phyloP scores from a whole-genome alignment of 2,329 filamentous ascomycete genomes.

The Neopestalotiopsis rosae region DNA sequence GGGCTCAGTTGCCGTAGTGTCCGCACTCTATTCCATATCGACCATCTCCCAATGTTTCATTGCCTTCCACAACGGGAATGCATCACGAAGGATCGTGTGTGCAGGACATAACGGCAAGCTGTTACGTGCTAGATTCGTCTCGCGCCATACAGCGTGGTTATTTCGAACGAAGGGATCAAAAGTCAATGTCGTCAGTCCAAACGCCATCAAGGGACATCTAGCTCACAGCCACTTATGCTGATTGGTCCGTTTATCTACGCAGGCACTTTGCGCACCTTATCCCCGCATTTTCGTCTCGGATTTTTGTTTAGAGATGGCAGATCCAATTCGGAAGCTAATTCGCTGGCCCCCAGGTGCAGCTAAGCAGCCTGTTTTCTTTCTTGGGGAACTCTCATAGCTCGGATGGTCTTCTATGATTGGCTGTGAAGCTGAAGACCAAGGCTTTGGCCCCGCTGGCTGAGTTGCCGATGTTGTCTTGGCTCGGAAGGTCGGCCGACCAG shows the following conservation, averaged over 20 bases:
- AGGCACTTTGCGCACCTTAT: background rate
- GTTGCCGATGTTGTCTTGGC: background rate
- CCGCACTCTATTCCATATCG: background rate
- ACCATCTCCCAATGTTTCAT: background rate
- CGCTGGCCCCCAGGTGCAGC: background rate
- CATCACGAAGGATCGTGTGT: conserved; percentile 1
- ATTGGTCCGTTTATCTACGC: background rate
- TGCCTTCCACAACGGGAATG: background rate
- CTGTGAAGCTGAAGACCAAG: background rate
- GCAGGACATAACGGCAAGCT: background rate
- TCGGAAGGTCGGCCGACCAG: background rate
- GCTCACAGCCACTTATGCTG: background rate
- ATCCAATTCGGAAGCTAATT: background rate
- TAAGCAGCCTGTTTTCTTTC: background rate
- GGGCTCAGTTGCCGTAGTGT: background rate
- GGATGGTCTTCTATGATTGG: background rate
- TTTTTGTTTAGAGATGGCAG: background rate
- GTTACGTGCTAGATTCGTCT: conserved; percentile 2
- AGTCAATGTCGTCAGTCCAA: conserved; percentile 14
- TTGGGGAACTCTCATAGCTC: background rate
- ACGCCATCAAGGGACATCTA: background rate
- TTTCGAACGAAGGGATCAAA: background rate
- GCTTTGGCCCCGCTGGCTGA: background rate
- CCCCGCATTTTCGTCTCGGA: background rate
- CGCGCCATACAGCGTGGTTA: background rate